Conservation (phyloP, 306 rosid species). For the Casuarina equisetifolia region DNA sequence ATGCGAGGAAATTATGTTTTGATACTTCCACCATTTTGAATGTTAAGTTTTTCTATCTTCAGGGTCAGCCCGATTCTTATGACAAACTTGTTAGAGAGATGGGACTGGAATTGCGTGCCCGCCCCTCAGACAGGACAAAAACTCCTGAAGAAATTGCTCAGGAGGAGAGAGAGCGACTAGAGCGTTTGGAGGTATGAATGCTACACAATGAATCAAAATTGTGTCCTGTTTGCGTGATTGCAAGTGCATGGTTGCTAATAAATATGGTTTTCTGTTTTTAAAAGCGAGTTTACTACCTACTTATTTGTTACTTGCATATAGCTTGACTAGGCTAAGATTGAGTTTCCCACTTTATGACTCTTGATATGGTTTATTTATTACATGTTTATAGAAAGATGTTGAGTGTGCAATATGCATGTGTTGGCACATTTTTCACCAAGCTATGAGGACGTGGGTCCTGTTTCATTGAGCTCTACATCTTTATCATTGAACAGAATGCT, state of each 20-base stretch:
- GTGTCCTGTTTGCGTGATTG: background rate
- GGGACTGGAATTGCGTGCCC: slow-evolving; percentile 85
- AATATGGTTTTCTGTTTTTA: background rate
- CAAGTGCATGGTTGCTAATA: slow-evolving; percentile 2
- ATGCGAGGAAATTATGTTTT: background rate
- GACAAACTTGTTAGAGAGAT: slow-evolving; percentile 69
- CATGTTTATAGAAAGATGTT: background rate
- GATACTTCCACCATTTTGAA: background rate
- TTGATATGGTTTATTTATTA: background rate
- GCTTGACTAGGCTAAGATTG: background rate
- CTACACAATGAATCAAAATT: slow-evolving; percentile 5
- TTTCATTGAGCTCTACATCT: background rate
- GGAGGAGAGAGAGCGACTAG: slow-evolving; percentile 82
- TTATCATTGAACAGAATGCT: background rate
- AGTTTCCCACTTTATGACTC: background rate
- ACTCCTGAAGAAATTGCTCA: slow-evolving; percentile 91
- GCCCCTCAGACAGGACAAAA: slow-evolving; percentile 86
- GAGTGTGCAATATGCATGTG: background rate
- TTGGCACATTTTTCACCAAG: background rate
- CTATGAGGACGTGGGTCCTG: background rate
- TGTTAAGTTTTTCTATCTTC: slow-evolving; percentile 33
- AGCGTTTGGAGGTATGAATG: slow-evolving; percentile 69
- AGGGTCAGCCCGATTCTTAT: slow-evolving; percentile 76
- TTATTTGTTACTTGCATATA: background rate
- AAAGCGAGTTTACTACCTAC: background rate